Base-by-base conservation (phyloP, 1,284 basidiomycete genomes). In the Trametes polyzona region DNA sequence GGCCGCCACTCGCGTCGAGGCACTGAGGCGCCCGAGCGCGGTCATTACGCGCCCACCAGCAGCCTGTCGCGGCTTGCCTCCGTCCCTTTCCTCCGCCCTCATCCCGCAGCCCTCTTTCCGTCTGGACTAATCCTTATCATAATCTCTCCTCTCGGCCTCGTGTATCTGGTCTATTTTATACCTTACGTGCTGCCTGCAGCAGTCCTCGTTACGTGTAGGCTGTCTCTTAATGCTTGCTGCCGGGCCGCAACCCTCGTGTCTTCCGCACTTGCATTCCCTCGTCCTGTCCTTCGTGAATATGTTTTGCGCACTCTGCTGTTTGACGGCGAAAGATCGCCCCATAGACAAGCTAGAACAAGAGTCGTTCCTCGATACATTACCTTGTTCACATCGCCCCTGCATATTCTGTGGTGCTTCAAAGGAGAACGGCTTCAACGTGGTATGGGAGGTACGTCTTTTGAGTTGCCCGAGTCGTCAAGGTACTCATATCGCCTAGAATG, bases 381-480 rank as follows among this genome's bases (percentile, higher is more conserved):
- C 47, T 23, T 47, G 55, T 37, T 26, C 47, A 12, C 53, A 41
- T 47, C 33, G 36, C 4, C 30, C 32, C 16, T 83, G 82, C 62
- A 62, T 74, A 9, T 91, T 90, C 71, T 91, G 88, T 67, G 65
- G 78, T 61, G 81, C 82, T 12, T 76, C 78, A 3, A 55, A 60
- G 23, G 76, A 80, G 48, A 82, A 77, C 11, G 86, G 84, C 1
- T 92, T 91, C 67, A 72, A 79, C 37, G 71, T 91, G 21, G 70
- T 86, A 0, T 83, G 81, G 62, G 82, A 90, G 81, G 87, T 83
- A 53, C n/a, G 58, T 47, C 4, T 3, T 12, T 32, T 4, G 14
- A 16, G 30, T 19, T 37, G 8, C 14, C 21, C 12, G 16, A 3
- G 24, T 46, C 1, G 2, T 9, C 6, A 17, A 11, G 11, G 6